These are phyloP conservation scores for Phlegmacium glaucopus DNA, from an alignment of 768 basidiomycete genomes.

Conservation along the genomic window DNA sequence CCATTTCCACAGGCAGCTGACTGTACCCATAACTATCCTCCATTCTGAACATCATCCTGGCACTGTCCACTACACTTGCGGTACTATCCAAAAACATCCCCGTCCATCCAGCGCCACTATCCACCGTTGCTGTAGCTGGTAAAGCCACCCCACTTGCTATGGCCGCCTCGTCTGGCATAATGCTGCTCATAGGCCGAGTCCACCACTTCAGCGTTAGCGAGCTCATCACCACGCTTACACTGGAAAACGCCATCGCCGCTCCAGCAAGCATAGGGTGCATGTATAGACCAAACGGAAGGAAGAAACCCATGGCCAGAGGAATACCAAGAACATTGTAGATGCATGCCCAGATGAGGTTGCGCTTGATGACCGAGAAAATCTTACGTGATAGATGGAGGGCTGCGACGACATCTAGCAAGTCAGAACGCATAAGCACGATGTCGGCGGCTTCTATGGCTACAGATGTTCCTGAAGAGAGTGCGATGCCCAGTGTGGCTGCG, in stretches of 20 bases:
- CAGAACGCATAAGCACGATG: constrained; percentile 95
- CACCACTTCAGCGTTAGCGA: constrained; percentile 86
- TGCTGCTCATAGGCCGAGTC: constrained; percentile 63
- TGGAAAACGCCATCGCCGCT: constrained; percentile 98
- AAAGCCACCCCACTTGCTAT: constrained; percentile 34
- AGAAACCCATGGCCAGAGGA: constrained; percentile 95
- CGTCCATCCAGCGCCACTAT: constrained; percentile 38
- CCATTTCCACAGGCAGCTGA: constrained; percentile 71
- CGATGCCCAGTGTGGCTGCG: constrained; percentile 94
- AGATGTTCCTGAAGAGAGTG: constrained; percentile 92
- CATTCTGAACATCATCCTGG: constrained; percentile 35
- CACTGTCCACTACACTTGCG: constrained; percentile 36
- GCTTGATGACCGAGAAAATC: constrained; percentile 87
- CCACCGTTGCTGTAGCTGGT: constrained; percentile 15
- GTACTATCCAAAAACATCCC: constrained; percentile 48
- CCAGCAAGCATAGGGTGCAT: constrained; percentile 98
- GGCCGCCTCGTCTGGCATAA: constrained; percentile 63
- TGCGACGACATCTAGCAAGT: constrained; percentile 95
- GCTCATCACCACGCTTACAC: constrained; percentile 91
- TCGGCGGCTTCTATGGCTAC: constrained; percentile 99
- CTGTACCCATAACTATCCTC: constrained; percentile 54
- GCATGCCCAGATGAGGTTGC: constrained; percentile 96
- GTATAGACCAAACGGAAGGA: constrained; percentile 88
- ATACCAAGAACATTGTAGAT: constrained; percentile 92
- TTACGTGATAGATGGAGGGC: constrained; percentile 85